These are phyloP conservation scores for Gracilaria vermiculophylla DNA, from an alignment of 23 red algal species.

Conservation along the genomic window DNA sequence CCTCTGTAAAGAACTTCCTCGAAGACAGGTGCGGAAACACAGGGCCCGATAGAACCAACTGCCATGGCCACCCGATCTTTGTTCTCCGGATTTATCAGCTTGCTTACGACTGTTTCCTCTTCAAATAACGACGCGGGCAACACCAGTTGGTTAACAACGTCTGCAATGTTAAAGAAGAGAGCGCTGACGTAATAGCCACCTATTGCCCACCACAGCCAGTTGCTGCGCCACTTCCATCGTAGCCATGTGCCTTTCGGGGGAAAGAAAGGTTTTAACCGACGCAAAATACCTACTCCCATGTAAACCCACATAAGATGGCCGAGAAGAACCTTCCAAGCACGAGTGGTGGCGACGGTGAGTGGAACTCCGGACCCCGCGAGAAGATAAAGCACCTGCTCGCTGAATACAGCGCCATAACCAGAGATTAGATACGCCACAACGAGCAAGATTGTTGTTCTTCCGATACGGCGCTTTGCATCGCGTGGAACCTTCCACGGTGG, in stretches of 20 bases:
- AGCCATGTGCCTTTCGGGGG: constrained; percentile 91
- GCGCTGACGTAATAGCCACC: constrained; percentile 96
- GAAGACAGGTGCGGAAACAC: constrained; percentile 98
- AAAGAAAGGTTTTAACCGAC: constrained; percentile 95
- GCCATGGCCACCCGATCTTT: constrained; percentile 95
- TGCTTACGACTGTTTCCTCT: constrained; percentile 98
- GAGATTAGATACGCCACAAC: constrained; percentile 92
- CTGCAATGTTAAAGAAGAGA: constrained; percentile 95
- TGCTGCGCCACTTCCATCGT: constrained; percentile 72
- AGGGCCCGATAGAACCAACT: constrained; percentile 94
- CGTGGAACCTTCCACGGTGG: constrained; percentile 90
- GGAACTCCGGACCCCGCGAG: constrained; percentile 81
- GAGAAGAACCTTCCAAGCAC: constrained; percentile 96
- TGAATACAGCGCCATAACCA: constrained; percentile 92
- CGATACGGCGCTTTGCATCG: constrained; percentile 64
- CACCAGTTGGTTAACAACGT: constrained; percentile 92
- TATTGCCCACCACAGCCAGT: constrained; percentile 97
- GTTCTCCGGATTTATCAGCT: constrained; percentile 99
- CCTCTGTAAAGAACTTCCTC: constrained; percentile 99
- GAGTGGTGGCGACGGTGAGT: constrained; percentile 85
- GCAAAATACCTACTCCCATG: constrained; percentile 93
- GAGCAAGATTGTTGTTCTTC: constrained; percentile 78
- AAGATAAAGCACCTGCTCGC: constrained; percentile 86
- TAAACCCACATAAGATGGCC: constrained; percentile 99
- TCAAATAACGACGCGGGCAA: constrained; percentile 87